A percentile compares a stretch with the other conserved stretches of the same genome.
These are phyloP conservation scores for Macrocystidia cucumis DNA, from an alignment of 1,284 basidiomycete genomes.

Conservation along the genomic window DNA sequence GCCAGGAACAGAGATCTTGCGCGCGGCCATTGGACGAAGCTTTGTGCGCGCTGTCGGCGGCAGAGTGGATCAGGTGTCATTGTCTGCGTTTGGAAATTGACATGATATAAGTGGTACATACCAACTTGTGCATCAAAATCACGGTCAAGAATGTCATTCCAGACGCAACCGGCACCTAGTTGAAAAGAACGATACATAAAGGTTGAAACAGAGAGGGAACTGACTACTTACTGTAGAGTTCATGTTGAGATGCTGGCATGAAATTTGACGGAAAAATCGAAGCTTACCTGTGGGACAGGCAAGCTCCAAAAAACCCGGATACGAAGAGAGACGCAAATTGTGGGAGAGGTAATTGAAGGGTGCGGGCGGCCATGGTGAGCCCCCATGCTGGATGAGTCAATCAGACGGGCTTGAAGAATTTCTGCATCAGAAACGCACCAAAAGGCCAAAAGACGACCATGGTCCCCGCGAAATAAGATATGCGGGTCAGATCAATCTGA, in stretches of 20 bases:
- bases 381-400: conserved; percentile 70
- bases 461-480: conserved; percentile 96
- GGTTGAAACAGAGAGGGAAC: too few relatives aligned
- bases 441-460: conserved; percentile 92
- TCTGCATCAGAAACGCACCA: conserved; percentile 41
- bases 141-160: conserved; percentile 98
- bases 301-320: conserved; percentile 79
- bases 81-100: conserved; percentile 2
- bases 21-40: conserved; percentile 64
- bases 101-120: conserved; percentile 31
- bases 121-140: conserved; percentile 90
- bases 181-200: too few relatives aligned
- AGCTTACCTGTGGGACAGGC: too few relatives aligned
- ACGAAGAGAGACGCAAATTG: conserved; percentile 85
- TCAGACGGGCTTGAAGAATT: conserved; percentile 2
- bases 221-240: too few relatives aligned
- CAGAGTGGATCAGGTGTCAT: not conserved
- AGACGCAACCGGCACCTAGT: conserved; percentile 97
- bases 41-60: conserved; percentile 31
- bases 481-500: conserved; percentile 79
- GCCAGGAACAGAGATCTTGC: conserved; percentile 71
- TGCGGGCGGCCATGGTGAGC: conserved; percentile 90
- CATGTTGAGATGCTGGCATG: too few relatives aligned
- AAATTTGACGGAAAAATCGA: too few relatives aligned
- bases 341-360: conserved; percentile 55